Conservation (phyloP, 768 basidiomycete species). For the Termitomyces sp. region DNA sequence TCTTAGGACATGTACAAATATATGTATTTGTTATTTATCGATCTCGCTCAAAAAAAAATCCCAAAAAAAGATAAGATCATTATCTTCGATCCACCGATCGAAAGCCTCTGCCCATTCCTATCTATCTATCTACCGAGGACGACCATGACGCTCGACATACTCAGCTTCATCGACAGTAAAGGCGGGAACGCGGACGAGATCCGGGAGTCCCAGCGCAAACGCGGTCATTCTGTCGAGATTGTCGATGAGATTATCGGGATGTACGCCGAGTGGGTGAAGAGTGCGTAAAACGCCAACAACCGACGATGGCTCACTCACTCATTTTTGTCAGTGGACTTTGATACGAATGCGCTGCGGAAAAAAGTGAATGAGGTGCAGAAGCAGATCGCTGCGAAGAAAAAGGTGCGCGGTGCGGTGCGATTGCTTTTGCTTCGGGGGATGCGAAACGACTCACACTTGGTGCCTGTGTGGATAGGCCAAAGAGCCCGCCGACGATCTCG, state of each 20-base stretch:
- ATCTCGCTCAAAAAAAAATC: no score
- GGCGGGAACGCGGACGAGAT: slow-evolving; percentile 92
- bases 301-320: no score
- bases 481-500: slow-evolving; percentile 82
- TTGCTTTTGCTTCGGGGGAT: no score
- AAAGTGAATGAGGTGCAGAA: slow-evolving; percentile 90
- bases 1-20: no score
- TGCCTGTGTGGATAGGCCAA: slow-evolving; percentile 61
- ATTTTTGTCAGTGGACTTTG: slow-evolving; percentile 71
- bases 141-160: slow-evolving; percentile 76
- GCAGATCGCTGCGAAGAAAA: slow-evolving; percentile 90
- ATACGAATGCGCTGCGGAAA: slow-evolving; percentile 71
- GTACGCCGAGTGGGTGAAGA: slow-evolving; percentile 92
- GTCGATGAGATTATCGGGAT: slow-evolving; percentile 92
- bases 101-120: no score
- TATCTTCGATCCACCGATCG: no score
- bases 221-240: slow-evolving; percentile 83
- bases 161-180: slow-evolving; percentile 77
- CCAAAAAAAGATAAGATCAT: no score
- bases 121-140: no score
- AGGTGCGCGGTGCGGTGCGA: slow-evolving; percentile 39
- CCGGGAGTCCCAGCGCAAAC: slow-evolving; percentile 86
- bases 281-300: no score
- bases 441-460: no score
- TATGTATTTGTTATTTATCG: no score